phyloP scores from a whole-genome alignment of 208 protist species.

The Leishmania mexicana region DNA sequence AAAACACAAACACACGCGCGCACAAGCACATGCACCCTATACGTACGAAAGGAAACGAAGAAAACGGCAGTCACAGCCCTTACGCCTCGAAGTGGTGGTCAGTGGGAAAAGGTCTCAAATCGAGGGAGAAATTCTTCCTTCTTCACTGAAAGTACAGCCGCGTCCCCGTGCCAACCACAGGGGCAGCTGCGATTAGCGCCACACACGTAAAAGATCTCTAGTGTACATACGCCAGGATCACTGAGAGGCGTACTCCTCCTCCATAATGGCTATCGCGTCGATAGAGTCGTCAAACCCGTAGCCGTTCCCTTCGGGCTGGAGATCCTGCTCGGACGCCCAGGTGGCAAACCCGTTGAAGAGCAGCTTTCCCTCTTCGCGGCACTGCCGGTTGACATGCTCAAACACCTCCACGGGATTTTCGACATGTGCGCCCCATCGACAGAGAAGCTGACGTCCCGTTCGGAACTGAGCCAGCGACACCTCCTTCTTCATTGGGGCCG shows the following conservation, averaged over 20 bases:
- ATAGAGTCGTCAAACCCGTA: constrained; percentile 30
- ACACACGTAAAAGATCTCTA: background rate
- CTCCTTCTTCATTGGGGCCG: constrained; percentile 35
- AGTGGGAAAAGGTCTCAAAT: background rate
- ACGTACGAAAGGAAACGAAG: background rate
- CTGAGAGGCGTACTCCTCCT: constrained; percentile 21
- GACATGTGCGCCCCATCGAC: constrained; percentile 54
- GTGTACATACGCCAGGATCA: background rate
- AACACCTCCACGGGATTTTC: constrained; percentile 42
- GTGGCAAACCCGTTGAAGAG: constrained; percentile 58
- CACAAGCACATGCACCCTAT: background rate
- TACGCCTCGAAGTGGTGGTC: background rate
- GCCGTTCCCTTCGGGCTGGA: constrained; percentile 51
- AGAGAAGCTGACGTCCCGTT: constrained; percentile 34
- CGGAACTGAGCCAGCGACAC: constrained; percentile 41
- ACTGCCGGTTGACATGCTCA: constrained; percentile 27
- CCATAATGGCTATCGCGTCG: constrained; percentile 24
- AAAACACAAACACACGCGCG: background rate
- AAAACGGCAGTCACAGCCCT: background rate
- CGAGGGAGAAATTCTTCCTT: background rate
- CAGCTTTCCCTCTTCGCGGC: constrained; percentile 29
- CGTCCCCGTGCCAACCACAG: background rate
- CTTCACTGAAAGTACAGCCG: background rate
- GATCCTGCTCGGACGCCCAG: constrained; percentile 54
- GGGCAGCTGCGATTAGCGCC: background rate